Evolutionary conservation across 2,329 filamentous ascomycete genomes (phyloP).

Genomic region (Neonectria punicea): DNA sequence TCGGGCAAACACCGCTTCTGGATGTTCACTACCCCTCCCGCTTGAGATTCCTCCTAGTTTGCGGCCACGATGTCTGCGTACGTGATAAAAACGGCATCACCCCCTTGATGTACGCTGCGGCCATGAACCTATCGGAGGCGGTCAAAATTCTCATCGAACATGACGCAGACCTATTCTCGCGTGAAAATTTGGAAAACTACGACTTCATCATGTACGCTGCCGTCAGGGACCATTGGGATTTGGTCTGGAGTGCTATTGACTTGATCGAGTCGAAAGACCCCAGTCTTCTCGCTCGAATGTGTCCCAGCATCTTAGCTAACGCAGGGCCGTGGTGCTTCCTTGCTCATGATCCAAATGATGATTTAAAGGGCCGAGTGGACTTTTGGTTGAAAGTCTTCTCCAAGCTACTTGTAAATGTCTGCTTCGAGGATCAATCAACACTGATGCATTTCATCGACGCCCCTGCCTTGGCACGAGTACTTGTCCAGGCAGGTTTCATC

Average conservation of each 20-base stretch:
- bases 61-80: neutral
- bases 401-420: neutral
- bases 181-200: neutral
- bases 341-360: neutral
- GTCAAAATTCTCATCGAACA: neutral
- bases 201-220: conserved; percentile 2
- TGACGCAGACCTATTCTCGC: neutral
- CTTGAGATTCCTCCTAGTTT: neutral
- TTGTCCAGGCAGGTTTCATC: neutral
- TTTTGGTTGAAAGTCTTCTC: neutral
- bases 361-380: neutral
- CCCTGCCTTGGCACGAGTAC: neutral
- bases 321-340: neutral
- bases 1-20: conserved; percentile 18
- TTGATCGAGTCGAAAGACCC: neutral
- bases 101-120: conserved; percentile 1
- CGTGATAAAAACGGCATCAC: neutral
- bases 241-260: neutral
- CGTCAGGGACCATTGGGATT: neutral
- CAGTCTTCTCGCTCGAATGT: neutral
- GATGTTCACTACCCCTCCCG: neutral
- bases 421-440: neutral
- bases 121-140: neutral
- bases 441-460: neutral
- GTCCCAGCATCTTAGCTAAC: neutral